Percentiles rank a stretch among this genome's conserved stretches.
Conservation (phyloP, 345 rosid species). For the Aquilaria malaccensis region DNA sequence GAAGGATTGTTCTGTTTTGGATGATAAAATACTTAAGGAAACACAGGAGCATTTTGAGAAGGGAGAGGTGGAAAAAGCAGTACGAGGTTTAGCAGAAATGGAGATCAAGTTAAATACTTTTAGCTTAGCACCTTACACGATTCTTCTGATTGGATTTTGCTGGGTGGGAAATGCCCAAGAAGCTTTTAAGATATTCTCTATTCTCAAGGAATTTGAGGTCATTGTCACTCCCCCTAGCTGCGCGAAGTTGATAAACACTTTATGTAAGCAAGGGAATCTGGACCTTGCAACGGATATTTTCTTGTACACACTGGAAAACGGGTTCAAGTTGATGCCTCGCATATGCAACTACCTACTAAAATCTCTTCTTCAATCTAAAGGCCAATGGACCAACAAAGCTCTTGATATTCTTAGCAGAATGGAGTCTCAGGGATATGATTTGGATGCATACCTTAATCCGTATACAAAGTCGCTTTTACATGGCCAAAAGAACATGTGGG, state of each 20-base stretch:
- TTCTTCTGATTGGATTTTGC: slow-evolving; percentile 71
- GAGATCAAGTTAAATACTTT: slow-evolving; percentile 45
- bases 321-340: slow-evolving; percentile 41
- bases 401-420: slow-evolving; percentile 43
- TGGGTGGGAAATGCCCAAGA: slow-evolving; percentile 51
- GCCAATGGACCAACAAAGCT: slow-evolving; percentile 24
- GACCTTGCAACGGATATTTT: slow-evolving; percentile 61
- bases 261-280: slow-evolving; percentile 44
- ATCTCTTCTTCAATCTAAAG: slow-evolving; percentile 35
- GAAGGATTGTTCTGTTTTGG: slow-evolving; percentile 29
- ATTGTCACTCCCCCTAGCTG: slow-evolving; percentile 67
- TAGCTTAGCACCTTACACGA: slow-evolving; percentile 54
- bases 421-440: slow-evolving; percentile 53
- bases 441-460: slow-evolving; percentile 35
- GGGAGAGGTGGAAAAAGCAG: slow-evolving; percentile 59
- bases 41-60: slow-evolving; percentile 46
- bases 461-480: slow-evolving; percentile 27
- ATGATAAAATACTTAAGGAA: slow-evolving; percentile 28
- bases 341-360: slow-evolving; percentile 52
- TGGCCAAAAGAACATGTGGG: slow-evolving; percentile 3
- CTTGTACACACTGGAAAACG: slow-evolving; percentile 57
- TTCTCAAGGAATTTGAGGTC: slow-evolving; percentile 47
- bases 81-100: slow-evolving; percentile 43
- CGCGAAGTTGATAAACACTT: slow-evolving; percentile 51
- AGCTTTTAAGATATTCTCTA: slow-evolving; percentile 52